Evolutionary conservation across 768 basidiomycete species (phyloP).

Genomic region (Phlebiopsis flavidoalba): DNA sequence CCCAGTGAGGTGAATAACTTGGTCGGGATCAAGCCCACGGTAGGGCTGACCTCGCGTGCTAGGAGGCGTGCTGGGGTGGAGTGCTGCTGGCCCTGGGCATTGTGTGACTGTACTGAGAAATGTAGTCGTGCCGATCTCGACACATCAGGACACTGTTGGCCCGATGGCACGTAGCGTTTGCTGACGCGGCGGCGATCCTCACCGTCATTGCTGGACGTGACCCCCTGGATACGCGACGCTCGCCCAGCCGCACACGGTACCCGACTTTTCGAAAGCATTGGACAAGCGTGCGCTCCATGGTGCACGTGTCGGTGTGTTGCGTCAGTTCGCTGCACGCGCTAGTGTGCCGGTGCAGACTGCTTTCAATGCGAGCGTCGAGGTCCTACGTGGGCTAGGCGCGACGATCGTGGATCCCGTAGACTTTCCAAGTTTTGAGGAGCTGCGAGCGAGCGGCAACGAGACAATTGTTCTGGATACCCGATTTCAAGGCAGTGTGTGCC

Average conservation of each 20-base stretch:
- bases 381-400: slow-evolving; percentile 33
- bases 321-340: slow-evolving; percentile 23
- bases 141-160: slow-evolving; percentile 33
- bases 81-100: too few relatives aligned
- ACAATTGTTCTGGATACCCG: slow-evolving; percentile 43
- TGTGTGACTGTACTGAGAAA: too few relatives aligned
- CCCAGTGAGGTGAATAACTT: slow-evolving; percentile 37
- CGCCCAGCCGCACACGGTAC: slow-evolving; percentile 37
- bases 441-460: slow-evolving; percentile 42
- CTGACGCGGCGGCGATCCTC: too few relatives aligned
- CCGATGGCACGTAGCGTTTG: slow-evolving; percentile 30
- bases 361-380: slow-evolving; percentile 34
- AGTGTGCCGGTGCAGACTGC: slow-evolving; percentile 23
- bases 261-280: slow-evolving; percentile 53
- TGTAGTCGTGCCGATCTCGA: slow-evolving; percentile 40
- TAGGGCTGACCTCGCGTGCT: slow-evolving; percentile 30
- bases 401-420: slow-evolving; percentile 60
- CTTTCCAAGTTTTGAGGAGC: slow-evolving; percentile 45
- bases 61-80: too few relatives aligned
- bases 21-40: slow-evolving; percentile 33
- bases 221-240: slow-evolving; percentile 34
- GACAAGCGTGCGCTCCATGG: slow-evolving; percentile 40
- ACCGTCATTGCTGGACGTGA: slow-evolving; percentile 38
- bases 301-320: slow-evolving; percentile 41
- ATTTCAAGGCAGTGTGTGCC: slow-evolving; percentile 49